These are phyloP conservation scores for Tricholoma flavovirens DNA, from an alignment of 768 basidiomycete genomes.

Conservation along the genomic window DNA sequence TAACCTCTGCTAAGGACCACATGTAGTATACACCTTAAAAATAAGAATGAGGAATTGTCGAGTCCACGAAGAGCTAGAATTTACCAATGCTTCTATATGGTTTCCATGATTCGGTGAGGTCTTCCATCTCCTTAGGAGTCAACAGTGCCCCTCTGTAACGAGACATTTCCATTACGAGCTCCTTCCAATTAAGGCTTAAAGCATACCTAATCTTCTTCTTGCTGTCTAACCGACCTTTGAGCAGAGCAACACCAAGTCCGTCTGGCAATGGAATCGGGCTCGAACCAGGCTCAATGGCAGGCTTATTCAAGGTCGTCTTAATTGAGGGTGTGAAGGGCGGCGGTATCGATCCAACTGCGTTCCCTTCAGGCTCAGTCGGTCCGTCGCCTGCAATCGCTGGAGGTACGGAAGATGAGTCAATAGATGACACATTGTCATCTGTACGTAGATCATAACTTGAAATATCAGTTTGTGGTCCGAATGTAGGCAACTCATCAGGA, in stretches of 20 bases:
- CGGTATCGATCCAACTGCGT: constrained; percentile 38
- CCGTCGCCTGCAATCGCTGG: constrained; percentile 22
- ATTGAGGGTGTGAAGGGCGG: constrained; percentile 66
- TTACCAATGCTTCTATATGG: constrained; percentile 79
- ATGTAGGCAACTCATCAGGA: constrained; percentile 28
- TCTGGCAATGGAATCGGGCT: constrained; percentile 42
- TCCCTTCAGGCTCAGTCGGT: constrained; percentile 17
- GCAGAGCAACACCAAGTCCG: constrained; percentile 48
- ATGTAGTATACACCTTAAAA: constrained; percentile 75
- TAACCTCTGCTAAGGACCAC: constrained; percentile 67
- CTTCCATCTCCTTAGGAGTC: constrained; percentile 79
- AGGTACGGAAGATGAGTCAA: constrained; percentile 28
- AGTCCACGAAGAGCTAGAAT: constrained; percentile 14
- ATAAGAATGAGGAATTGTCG: not conserved
- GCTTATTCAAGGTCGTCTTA: constrained; percentile 44
- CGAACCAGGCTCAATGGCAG: constrained; percentile 18
- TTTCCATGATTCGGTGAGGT: constrained; percentile 67
- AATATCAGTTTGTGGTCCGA: constrained; percentile 9
- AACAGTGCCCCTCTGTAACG: constrained; percentile 57
- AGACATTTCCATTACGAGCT: constrained; percentile 8
- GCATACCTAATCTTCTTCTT: constrained; percentile 73
- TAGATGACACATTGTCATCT: not conserved
- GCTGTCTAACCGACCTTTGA: constrained; percentile 57
- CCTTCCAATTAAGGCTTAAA: constrained; percentile 1
- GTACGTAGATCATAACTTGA: not conserved